These are phyloP conservation scores for Penicillium sp. DNA, from an alignment of 2,329 filamentous ascomycete genomes.

Conservation along the genomic window DNA sequence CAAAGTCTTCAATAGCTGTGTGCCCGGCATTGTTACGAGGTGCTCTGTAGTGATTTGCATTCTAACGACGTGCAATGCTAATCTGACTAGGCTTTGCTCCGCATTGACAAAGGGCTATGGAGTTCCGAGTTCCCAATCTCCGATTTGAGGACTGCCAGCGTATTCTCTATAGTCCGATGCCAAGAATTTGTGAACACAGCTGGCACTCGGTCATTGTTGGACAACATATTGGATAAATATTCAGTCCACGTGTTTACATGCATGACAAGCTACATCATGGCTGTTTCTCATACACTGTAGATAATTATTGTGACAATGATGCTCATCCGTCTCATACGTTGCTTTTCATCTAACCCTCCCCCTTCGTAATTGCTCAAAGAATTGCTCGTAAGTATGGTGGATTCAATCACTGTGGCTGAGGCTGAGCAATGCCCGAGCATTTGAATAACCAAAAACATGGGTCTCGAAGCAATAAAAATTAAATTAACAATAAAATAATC, in stretches of 20 bases:
- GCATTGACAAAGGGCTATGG: background rate
- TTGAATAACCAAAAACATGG: background rate
- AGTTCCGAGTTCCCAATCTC: background rate
- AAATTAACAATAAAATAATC: no score
- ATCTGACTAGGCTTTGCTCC: no score
- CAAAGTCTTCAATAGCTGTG: background rate
- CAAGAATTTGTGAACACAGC: conserved; percentile 1
- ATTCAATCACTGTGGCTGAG: background rate
- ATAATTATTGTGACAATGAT: no score
- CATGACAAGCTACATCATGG: background rate
- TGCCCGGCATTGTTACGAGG: background rate
- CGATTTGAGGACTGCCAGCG: background rate
- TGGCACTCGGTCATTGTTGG: background rate
- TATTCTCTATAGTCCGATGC: background rate
- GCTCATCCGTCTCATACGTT: no score
- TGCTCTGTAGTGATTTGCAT: background rate
- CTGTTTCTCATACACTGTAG: background rate
- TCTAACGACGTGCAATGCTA: no score
- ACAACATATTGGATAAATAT: background rate
- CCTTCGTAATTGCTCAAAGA: background rate
- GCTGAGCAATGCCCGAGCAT: background rate
- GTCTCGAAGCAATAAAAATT: no score
- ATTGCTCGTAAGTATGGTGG: background rate
- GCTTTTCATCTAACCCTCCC: background rate
- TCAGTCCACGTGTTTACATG: conserved; percentile 1